Evolutionary conservation across 352 stramenopile species (phyloP).

Genomic region (Phytophthora ohioensis): DNA sequence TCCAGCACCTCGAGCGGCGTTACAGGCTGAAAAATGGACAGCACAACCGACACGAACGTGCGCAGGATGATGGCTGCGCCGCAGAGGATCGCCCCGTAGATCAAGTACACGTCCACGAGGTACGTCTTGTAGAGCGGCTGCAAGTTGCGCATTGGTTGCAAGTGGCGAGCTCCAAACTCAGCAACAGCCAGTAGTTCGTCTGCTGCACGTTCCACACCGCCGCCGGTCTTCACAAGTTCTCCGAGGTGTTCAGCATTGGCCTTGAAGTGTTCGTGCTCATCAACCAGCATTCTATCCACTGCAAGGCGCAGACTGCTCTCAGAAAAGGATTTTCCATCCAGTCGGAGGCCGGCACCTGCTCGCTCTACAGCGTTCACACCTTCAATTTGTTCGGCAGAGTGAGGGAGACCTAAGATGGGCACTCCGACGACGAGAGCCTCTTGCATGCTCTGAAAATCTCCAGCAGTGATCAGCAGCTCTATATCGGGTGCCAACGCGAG

Average conservation of each 20-base stretch:
- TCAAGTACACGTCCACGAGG: conserved; percentile 87
- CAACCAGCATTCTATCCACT: conserved; percentile 49
- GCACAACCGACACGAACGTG: conserved; percentile 75
- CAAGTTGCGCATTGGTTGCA: conserved; percentile 62
- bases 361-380: conserved; percentile 67
- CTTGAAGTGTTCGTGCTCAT: conserved; percentile 45
- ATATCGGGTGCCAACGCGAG: conserved; percentile 49
- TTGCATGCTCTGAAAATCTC: conserved; percentile 66
- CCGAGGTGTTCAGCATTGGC: conserved; percentile 56
- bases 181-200: conserved; percentile 68
- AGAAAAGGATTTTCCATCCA: conserved; percentile 51
- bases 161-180: conserved; percentile 57
- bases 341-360: conserved; percentile 54
- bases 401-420: conserved; percentile 75
- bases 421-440: conserved; percentile 67
- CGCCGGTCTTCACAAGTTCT: conserved; percentile 66
- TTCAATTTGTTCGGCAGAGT: conserved; percentile 83
- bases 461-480: conserved; percentile 68
- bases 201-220: conserved; percentile 57
- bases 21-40: conserved; percentile 69
- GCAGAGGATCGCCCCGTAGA: conserved; percentile 87
- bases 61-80: conserved; percentile 83
- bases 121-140: conserved; percentile 87
- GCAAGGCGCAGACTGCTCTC: conserved; percentile 41
- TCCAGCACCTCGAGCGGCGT: conserved; percentile 30